These are phyloP conservation scores for Cryptosporidium felis DNA, from an alignment of 169 alveolate species.

Conservation along the genomic window DNA sequence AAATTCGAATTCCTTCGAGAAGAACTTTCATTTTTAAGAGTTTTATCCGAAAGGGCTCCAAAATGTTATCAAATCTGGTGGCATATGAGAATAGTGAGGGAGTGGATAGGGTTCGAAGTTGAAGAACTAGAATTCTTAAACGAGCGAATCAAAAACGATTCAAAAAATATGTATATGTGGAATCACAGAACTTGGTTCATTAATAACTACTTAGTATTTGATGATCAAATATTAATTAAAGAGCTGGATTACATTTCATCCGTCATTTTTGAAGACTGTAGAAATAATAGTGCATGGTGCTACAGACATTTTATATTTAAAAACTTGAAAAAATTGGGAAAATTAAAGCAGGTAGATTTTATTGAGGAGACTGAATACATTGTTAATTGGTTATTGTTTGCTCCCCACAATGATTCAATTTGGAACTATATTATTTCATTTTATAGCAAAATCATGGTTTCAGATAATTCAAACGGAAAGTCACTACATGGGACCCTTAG, in stretches of 20 bases:
- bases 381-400: constrained; percentile 23
- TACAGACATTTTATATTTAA: constrained; percentile 24
- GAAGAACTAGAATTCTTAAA: constrained; percentile 21
- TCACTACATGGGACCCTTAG: not conserved
- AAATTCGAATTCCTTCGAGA: not conserved
- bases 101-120: constrained; percentile 44
- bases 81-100: constrained; percentile 40
- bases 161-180: constrained; percentile 67
- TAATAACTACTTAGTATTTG: not conserved
- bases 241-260: constrained; percentile 16
- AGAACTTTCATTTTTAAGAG: constrained; percentile 16
- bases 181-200: constrained; percentile 59
- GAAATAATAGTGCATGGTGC: constrained; percentile 70
- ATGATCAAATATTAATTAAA: not conserved
- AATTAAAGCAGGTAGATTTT: not conserved
- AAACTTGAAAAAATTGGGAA: not conserved
- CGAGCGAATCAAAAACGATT: not conserved
- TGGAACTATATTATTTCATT: constrained; percentile 52
- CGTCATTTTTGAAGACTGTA: constrained; percentile 28
- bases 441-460: constrained; percentile 31
- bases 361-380: constrained; percentile 32
- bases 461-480: not conserved
- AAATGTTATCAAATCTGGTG: constrained; percentile 66
- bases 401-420: constrained; percentile 47
- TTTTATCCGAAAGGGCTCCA: constrained; percentile 15